Base-by-base conservation (phyloP, 202 grass and related monocot genomes). In the Digitaria exilis region DNA sequence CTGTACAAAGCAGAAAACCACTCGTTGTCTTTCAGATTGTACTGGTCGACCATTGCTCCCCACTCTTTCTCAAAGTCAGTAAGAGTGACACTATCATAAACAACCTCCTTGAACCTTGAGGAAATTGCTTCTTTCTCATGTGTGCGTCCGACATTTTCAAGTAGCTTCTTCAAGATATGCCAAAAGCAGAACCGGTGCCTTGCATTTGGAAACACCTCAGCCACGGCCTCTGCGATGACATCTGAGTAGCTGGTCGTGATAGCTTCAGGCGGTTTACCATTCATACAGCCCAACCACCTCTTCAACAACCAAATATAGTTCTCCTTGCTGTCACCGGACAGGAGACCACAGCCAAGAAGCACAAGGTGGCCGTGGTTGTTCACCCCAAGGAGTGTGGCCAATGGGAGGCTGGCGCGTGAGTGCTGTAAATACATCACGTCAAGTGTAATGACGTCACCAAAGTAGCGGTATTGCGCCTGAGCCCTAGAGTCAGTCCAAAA, bases 51-150 rank as follows among this genome's bases (percentile, higher is more conserved):
- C 87, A 98, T 88, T 32, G 83, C 60, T 71, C 59, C 82, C 96
- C 96, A 98, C n/a, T 84, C 93, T 35, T 85, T 95, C 87, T 98
- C 93, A 29, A 98, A 98, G 61, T 94, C 89, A 0, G 91, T 95
- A 69, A 96, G 87, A 51, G 91, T 91, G 70, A 96, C 79, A 0
- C 85, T 89, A 64, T 98, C 93, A 88, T 95, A 98, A 75, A 98
- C 90, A 68, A 89, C 88, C 76, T 94, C 90, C 75, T 88, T 94
- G 32, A 97, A 90, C 79, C 84, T 93, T 14, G 21, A 79, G 48
- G 72, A 82, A 60, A 98, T 90, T 58, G 72, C 76, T 45, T 98
- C 89, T 68, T 89, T 93, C 61, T 95, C 82, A 10, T 86, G 80
- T 37, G 86, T 87, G 31, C 79, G 82, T 29, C 87, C 90, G 21